phyloP scores from a whole-genome alignment of 345 rosid genomes.

The Eucalyptus cloeziana region DNA sequence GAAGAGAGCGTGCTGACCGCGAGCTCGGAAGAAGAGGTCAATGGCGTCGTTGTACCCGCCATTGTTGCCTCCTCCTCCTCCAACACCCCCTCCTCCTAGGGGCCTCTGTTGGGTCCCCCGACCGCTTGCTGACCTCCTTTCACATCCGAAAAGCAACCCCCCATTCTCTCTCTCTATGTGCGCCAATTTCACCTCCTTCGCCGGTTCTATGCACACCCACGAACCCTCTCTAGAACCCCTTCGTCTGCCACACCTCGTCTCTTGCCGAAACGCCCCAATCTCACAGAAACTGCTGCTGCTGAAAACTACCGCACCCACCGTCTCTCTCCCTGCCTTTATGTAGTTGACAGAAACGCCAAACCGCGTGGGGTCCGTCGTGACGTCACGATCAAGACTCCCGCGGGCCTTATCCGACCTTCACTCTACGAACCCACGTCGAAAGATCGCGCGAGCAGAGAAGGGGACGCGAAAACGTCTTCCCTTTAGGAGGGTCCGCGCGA shows the following conservation, averaged over 20 bases:
- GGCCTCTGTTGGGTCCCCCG: constrained; percentile 43
- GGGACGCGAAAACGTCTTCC: neutral
- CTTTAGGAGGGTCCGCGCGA: neutral
- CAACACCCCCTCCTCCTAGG: neutral
- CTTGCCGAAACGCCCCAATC: rapidly evolving
- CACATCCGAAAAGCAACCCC: constrained; percentile 47
- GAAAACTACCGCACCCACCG: neutral
- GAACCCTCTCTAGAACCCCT: neutral
- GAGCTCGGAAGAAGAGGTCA: constrained; percentile 49
- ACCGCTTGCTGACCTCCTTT: constrained; percentile 65
- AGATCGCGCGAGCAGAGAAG: neutral
- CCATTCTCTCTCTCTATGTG: constrained; percentile 27
- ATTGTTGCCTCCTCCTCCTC: neutral
- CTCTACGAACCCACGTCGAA: neutral
- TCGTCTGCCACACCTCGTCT: neutral
- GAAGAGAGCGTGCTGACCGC: constrained; percentile 36
- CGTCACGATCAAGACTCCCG: neutral
- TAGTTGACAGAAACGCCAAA: neutral
- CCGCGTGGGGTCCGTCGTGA: neutral
- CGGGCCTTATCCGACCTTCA: neutral
- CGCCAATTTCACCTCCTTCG: neutral
- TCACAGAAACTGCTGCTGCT: neutral
- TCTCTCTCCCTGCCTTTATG: neutral
- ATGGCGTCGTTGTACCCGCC: constrained; percentile 52
- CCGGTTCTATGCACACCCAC: neutral